Conservation (phyloP, 768 basidiomycete genomes). For the Tulasnella sp. region DNA sequence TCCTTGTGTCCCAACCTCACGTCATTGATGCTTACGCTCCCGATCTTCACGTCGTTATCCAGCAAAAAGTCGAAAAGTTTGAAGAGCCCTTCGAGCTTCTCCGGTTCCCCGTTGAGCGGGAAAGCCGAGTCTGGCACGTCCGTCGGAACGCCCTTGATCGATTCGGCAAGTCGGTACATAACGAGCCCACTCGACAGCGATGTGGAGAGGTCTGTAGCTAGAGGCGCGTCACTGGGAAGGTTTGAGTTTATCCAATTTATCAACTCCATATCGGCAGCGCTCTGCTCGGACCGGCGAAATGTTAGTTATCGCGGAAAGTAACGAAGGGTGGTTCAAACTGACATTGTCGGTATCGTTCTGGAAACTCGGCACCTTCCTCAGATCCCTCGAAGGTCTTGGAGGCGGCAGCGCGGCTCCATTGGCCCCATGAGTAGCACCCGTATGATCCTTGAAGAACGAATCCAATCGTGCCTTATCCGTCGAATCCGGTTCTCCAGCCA, state of each 20-base stretch:
- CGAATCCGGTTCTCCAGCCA: constrained; percentile 26
- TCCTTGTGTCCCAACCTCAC: constrained; percentile 70
- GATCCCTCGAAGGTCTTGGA: constrained; percentile 58
- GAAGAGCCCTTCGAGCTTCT: constrained; percentile 81
- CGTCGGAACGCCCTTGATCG: constrained; percentile 41
- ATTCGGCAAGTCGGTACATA: constrained; percentile 77
- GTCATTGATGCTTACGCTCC: constrained; percentile 88
- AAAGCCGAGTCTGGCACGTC: constrained; percentile 71
- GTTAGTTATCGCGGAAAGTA: not conserved
- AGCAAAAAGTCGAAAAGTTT: constrained; percentile 84
- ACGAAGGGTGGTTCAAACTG: not conserved
- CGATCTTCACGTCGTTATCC: constrained; percentile 84
- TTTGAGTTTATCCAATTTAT: constrained; percentile 85
- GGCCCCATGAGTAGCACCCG: constrained; percentile 2
- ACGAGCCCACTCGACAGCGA: constrained; percentile 51
- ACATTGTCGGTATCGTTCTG: not conserved
- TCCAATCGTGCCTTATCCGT: constrained; percentile 43
- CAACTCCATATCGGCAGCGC: constrained; percentile 29
- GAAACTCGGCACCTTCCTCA: constrained; percentile 27
- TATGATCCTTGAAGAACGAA: constrained; percentile 40
- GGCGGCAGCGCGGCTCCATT: constrained; percentile 31
- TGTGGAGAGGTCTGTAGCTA: constrained; percentile 34
- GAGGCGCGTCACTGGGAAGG: constrained; percentile 46
- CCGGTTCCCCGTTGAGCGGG: constrained; percentile 53
- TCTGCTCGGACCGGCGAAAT: not conserved